These are phyloP conservation scores for Hebeloma cylindrosporum DNA, from an alignment of 768 basidiomycete species.

Conservation along the genomic window DNA sequence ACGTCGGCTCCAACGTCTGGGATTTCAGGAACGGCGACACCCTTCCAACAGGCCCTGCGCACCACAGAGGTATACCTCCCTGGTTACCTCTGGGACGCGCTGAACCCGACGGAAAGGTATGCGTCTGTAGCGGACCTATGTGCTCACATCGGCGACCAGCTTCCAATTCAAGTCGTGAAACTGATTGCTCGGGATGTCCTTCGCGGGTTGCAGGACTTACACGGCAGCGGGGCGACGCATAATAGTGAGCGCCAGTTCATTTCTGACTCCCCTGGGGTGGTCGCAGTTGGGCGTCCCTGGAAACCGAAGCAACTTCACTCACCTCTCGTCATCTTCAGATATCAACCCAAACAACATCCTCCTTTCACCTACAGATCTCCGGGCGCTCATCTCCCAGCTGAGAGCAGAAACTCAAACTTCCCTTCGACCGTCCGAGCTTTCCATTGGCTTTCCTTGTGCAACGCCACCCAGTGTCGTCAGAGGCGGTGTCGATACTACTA, in stretches of 20 bases:
- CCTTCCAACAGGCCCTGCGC: no score
- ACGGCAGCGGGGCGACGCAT: constrained; percentile 4
- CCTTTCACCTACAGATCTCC: constrained; percentile 14
- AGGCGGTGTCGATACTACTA: background rate
- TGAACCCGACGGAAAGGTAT: constrained; percentile 17
- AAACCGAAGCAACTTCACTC: no score
- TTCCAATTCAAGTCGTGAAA: constrained; percentile 27
- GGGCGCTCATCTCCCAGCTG: constrained; percentile 5
- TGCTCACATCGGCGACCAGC: constrained; percentile 20
- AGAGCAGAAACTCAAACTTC: constrained; percentile 11
- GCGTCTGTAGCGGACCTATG: constrained; percentile 24
- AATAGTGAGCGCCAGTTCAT: background rate
- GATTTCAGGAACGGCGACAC: no score
- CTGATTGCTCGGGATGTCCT: constrained; percentile 29
- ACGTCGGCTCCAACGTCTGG: no score
- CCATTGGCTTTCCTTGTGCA: constrained; percentile 3
- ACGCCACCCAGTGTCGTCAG: background rate
- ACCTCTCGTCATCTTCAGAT: no score
- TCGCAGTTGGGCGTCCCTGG: no score
- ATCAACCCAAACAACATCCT: constrained; percentile 21
- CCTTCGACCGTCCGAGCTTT: constrained; percentile 10
- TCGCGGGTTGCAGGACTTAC: constrained; percentile 17
- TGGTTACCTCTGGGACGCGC: constrained; percentile 15
- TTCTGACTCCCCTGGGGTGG: no score
- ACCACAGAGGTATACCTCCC: constrained; percentile 7